Evolutionary conservation across 192 early-diverging fungal species (phyloP).

Genomic region (Gryganskiella cystojenkinii): DNA sequence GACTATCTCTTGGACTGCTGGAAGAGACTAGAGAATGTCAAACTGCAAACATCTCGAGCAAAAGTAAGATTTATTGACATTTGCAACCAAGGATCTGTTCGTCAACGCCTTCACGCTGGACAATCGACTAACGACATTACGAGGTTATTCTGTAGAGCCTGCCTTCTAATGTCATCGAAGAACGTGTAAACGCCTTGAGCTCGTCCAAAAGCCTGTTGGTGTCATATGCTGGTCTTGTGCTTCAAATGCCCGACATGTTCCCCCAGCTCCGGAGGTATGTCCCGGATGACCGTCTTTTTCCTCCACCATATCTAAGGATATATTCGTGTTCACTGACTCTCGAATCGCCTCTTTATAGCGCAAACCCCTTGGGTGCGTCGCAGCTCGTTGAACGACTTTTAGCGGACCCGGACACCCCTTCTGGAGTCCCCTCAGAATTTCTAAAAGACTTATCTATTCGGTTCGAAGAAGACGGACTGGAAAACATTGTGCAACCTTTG

Average conservation of each 20-base stretch:
- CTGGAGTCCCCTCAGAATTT: conserved; percentile 74
- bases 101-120: no score
- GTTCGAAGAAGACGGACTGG: conserved; percentile 75
- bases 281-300: conserved; percentile 4
- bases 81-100: conserved; percentile 13
- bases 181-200: conserved; percentile 71
- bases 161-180: conserved; percentile 61
- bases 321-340: background rate
- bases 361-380: conserved; percentile 44
- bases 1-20: conserved; percentile 78
- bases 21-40: conserved; percentile 62
- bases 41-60: conserved; percentile 60
- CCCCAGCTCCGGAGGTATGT: conserved; percentile 72
- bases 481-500: conserved; percentile 65
- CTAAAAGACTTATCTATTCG: conserved; percentile 65
- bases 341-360: background rate
- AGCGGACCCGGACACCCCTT: conserved; percentile 63
- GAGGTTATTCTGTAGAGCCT: conserved; percentile 68
- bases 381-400: conserved; percentile 62
- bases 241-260: conserved; percentile 93
- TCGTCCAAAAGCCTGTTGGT: conserved; percentile 71
- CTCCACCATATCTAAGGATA: background rate
- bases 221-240: conserved; percentile 84
- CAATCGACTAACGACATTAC: no score
- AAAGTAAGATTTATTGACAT: conserved; percentile 43